A percentile compares a stretch with the other conserved stretches of the same genome.
phyloP scores from a whole-genome alignment of 441 rosid genomes.

The Erodium texanum region DNA sequence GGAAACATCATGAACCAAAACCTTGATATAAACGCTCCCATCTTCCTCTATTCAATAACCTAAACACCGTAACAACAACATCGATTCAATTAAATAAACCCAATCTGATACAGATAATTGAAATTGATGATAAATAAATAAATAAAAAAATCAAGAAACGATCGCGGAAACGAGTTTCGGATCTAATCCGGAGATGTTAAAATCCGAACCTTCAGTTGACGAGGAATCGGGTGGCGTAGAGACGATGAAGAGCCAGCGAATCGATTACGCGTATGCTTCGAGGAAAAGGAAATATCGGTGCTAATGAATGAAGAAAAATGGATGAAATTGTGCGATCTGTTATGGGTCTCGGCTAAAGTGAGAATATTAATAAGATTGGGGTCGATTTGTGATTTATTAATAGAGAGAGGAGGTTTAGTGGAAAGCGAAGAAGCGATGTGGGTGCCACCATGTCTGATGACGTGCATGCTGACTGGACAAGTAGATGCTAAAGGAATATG shows the following conservation, averaged over 20 bases:
- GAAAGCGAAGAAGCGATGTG: neutral
- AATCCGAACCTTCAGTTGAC: neutral
- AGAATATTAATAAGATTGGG: neutral
- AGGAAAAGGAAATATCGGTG: neutral
- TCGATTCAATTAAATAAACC: neutral
- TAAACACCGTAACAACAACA: neutral
- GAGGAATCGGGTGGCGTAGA: neutral
- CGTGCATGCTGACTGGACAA: neutral
- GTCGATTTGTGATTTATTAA: neutral
- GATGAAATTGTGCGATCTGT: neutral
- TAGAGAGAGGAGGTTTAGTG: neutral
- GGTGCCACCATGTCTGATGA: neutral
- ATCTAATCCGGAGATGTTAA: neutral
- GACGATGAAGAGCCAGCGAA: neutral
- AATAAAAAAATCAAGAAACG: neutral
- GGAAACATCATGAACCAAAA: slow-evolving; percentile 98
- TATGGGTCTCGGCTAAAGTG: neutral
- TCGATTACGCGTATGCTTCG: neutral
- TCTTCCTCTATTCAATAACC: slow-evolving; percentile 20
- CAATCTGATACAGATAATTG: neutral
- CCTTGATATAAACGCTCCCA: slow-evolving; percentile 80
- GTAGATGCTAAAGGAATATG: too few species aligned
- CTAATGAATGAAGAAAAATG: too few species aligned
- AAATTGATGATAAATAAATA: neutral
- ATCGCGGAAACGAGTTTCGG: neutral